Evolutionary conservation across 805 yeast species (phyloP), one percentile per base, ranked within the genome.

Genomic region (Komagataella pastoris): DNA sequence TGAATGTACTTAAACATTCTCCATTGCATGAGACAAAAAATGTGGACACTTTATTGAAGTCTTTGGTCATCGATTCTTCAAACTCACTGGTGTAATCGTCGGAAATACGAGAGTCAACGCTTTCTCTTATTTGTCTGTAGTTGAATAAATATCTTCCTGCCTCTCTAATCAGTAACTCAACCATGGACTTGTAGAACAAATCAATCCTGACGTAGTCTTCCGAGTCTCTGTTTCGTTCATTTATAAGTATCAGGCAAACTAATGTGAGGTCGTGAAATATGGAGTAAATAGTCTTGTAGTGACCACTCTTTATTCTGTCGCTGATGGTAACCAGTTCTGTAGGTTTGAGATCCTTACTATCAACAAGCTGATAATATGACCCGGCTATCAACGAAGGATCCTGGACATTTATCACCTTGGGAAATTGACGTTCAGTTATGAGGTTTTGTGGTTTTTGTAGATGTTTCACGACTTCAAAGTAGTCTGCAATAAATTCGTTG

Each of bases 211-310:
- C 64, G 56, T 85, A 85, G 3, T 64, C 62, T 3, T 65, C 59
- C 1, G 77, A 62, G 1, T 85, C 84, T 17, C 77, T 68, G 19
- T 73, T 72, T 52, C 73, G 68, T 45, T 72, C 66, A 47, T 72
- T 66, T 23, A 84, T 70, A 43, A 70, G 64, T n/a, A 71, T 59
- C 10, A 77, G 71, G 44, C 81, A 68, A 0, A 81, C 77, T 17
- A 82, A 65, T 54, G 75, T 81, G 47, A 86, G 60, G 62, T 86
- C 95, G 59, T 85, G 91, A 58, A 71, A 85, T 10, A 85, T 59
- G 47, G 68, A 68, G 58, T 82, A 84, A 6, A 83, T 69, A 0
- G 75, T 66, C 7, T 61, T 59, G 59, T 83, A 83, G 17, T 65
- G 59, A 1, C 61, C 60, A 1, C 62, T 55, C 1, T 63, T 63